Base-by-base conservation (phyloP, 441 rosid genomes). In the Croton laevigatus region DNA sequence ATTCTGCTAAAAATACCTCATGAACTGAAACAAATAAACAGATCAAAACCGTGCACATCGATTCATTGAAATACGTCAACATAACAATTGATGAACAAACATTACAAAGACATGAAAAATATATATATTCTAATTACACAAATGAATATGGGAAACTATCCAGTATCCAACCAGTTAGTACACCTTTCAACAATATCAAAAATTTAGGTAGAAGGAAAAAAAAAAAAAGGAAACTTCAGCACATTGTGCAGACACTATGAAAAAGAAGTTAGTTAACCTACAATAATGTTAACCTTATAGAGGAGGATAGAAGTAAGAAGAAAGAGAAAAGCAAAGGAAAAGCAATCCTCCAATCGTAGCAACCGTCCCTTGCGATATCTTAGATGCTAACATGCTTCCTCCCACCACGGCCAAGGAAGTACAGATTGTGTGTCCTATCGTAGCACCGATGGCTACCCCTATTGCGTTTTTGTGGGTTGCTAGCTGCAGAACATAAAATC, bases 261-360 rank as follows among this genome's bases (percentile, higher is more conserved):
- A 40, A 59, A 81, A 78, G 68, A 76, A 81, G 76, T 67, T 38
- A 16, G 79, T 78, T 76, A 79, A 79, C 69, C 83, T 71, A 79
- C 63, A 62, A 53, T 37, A 62, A 53, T 37, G 44, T 42, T 80
- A 78, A 86, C 94, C 71, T 86, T 80, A 90, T 17, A 93, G 87
- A 55, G 98, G 97, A 80, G 99, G 99, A 73, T 94, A 94, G 81
- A 91, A 88, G 80, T 95, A 95, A 8, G 99, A 95, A 17, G 99
- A 93, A 60, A 95, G 60, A 27, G 99, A 95, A 71, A 95, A 95
- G 23, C 92, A 78, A 0, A 95, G 96, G 89, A 95, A 95, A 66
- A 95, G 98, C 63, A 95, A 65, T 77, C 99, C 99, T 69, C 99
- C 99, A 6, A 95, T 72, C 0, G 88, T 86, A 3, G 98, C 99